Evolutionary conservation across 306 rosid species (phyloP).

Genomic region (Quercus robur): DNA sequence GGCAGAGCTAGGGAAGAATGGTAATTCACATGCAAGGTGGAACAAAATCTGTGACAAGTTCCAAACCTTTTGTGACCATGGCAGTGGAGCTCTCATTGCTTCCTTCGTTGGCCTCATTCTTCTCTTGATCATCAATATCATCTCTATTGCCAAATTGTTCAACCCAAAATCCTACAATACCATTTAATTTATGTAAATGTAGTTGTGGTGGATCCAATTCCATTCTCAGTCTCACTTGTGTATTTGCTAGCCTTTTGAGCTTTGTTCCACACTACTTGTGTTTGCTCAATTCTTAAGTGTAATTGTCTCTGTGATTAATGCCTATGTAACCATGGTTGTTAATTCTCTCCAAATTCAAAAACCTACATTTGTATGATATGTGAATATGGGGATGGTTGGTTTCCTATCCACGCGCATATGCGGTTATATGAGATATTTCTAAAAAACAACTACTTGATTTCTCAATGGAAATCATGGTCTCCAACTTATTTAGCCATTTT

Average conservation of each 20-base stretch:
- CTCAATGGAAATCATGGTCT: too few species aligned
- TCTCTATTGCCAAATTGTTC: conserved; percentile 62
- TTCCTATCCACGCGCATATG: too few species aligned
- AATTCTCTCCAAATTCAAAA: too few species aligned
- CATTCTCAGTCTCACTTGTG: background rate
- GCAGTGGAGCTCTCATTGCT: conserved; percentile 60
- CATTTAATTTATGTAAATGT: background rate
- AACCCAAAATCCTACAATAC: conserved; percentile 28
- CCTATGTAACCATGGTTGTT: too few species aligned
- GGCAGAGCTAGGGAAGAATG: conserved; percentile 75
- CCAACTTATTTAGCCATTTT: too few species aligned
- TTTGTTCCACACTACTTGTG: background rate
- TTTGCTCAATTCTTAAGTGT: too few species aligned
- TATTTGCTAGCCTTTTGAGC: background rate
- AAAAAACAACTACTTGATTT: too few species aligned
- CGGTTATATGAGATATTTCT: too few species aligned
- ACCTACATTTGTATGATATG: too few species aligned
- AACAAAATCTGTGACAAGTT: conserved; percentile 85
- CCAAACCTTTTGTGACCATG: conserved; percentile 47
- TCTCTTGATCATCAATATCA: conserved; percentile 44
- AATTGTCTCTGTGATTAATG: too few species aligned
- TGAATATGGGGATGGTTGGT: too few species aligned
- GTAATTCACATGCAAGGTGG: conserved; percentile 89
- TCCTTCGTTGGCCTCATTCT: conserved; percentile 70
- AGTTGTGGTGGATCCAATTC: background rate